These are phyloP conservation scores for Leccinum subgranulosum DNA, from an alignment of 768 basidiomycete species.

Conservation along the genomic window DNA sequence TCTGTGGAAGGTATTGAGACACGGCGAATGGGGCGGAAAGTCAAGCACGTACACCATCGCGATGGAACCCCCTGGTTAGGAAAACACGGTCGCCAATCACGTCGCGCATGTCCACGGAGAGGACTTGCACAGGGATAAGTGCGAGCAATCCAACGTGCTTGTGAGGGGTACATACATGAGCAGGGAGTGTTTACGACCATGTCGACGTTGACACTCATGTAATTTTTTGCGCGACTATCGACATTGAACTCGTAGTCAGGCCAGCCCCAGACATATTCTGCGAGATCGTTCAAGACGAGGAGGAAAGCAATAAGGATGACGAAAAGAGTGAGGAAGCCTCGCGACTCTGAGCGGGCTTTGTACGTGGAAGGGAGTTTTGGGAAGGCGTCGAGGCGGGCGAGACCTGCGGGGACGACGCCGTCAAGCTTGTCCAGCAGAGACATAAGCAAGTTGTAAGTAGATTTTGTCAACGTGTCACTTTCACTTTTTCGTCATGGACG, in stretches of 20 bases:
- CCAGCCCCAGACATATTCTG: slow-evolving; percentile 93
- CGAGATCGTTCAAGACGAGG: slow-evolving; percentile 83
- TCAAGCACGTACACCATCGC: slow-evolving; percentile 69
- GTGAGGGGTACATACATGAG: slow-evolving; percentile 59
- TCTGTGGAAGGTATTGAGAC: slow-evolving; percentile 38
- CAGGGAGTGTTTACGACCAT: slow-evolving; percentile 93
- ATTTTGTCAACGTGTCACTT: slow-evolving; percentile 12
- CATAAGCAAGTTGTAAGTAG: neutral
- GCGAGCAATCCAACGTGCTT: neutral
- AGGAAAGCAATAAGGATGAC: slow-evolving; percentile 64
- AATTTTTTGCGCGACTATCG: slow-evolving; percentile 57
- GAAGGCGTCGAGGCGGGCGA: slow-evolving; percentile 81
- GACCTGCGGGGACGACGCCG: slow-evolving; percentile 45
- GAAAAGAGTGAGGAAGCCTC: slow-evolving; percentile 79
- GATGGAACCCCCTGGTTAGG: slow-evolving; percentile 72
- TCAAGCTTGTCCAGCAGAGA: slow-evolving; percentile 63
- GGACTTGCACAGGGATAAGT: slow-evolving; percentile 34
- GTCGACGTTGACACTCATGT: slow-evolving; percentile 87
- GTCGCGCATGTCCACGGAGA: slow-evolving; percentile 88
- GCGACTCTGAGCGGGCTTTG: slow-evolving; percentile 72
- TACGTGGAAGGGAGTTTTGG: slow-evolving; percentile 82
- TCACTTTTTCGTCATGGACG: neutral
- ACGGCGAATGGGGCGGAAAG: neutral
- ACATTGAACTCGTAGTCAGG: slow-evolving; percentile 88
- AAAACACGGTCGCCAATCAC: slow-evolving; percentile 90